phyloP scores from a whole-genome alignment of 305 asterid species.

The Coffea humblotiana region DNA sequence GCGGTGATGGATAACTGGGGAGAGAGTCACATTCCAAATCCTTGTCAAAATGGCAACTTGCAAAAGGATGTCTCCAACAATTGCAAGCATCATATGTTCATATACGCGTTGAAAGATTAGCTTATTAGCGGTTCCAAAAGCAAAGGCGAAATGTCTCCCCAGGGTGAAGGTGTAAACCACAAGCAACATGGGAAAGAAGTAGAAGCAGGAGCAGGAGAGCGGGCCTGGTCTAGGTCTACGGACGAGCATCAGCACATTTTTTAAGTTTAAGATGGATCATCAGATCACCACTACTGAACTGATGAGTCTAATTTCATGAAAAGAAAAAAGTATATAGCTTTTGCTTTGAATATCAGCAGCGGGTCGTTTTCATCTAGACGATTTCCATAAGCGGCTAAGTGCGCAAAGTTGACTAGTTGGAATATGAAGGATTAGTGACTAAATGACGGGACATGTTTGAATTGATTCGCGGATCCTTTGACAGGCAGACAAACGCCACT shows the following conservation, averaged over 20 bases:
- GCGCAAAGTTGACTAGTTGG: neutral
- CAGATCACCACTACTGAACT: neutral
- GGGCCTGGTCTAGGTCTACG: too few relatives aligned
- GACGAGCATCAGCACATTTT: neutral
- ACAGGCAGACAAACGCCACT: too few relatives aligned
- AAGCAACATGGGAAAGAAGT: neutral
- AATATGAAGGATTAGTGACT: neutral
- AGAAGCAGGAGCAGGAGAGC: neutral
- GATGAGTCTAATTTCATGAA: neutral
- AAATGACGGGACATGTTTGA: neutral
- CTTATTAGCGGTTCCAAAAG: neutral
- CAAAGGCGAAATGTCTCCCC: neutral
- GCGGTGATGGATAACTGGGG: neutral
- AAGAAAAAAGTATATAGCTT: neutral
- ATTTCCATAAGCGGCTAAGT: slow-evolving; percentile 5
- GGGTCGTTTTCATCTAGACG: neutral
- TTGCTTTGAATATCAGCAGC: neutral
- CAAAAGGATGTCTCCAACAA: neutral
- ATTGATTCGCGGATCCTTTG: neutral
- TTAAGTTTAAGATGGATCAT: neutral
- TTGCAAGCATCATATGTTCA: neutral
- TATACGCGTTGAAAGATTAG: too few relatives aligned
- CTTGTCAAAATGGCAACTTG: neutral
- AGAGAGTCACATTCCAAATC: neutral
- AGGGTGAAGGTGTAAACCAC: neutral